phyloP scores from a whole-genome alignment of 257 asterid genomes.

The Solanum clarkiae region DNA sequence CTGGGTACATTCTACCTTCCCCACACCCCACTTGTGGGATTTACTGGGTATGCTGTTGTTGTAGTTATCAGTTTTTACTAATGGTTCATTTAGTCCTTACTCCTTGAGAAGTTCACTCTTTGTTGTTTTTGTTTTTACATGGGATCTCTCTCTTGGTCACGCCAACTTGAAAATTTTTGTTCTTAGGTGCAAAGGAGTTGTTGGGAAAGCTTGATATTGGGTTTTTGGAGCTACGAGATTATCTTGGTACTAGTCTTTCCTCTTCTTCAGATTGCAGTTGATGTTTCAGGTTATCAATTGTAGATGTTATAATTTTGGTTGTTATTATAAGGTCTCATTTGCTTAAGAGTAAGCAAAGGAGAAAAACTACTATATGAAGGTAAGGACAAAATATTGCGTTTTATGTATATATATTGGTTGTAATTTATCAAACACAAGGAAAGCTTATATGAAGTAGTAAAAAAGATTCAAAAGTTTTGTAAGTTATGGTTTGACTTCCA shows the following conservation, averaged over 20 bases:
- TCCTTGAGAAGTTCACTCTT: not conserved
- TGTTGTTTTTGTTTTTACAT: not conserved
- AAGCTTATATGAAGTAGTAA: not conserved
- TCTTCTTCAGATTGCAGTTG: not conserved
- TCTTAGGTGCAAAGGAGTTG: slow-evolving; percentile 46
- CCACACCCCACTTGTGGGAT: too few species aligned
- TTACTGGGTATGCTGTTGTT: too few species aligned
- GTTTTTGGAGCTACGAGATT: slow-evolving; percentile 46
- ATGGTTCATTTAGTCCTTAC: not conserved
- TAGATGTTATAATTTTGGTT: not conserved
- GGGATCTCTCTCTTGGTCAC: too few species aligned
- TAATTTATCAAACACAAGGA: not conserved
- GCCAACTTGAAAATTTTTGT: slow-evolving; percentile 5
- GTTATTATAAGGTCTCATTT: not conserved
- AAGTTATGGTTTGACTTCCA: not conserved
- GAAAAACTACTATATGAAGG: not conserved
- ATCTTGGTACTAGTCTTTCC: slow-evolving; percentile 48
- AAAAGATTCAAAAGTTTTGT: not conserved
- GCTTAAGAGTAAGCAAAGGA: not conserved
- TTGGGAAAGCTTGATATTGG: slow-evolving; percentile 35
- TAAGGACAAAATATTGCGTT: not conserved
- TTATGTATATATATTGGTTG: not conserved
- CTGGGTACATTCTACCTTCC: too few species aligned
- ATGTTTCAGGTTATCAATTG: not conserved
- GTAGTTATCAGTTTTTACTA: not conserved